phyloP scores from a whole-genome alignment of 2,329 filamentous ascomycete species.

The Clarireedia hainanense region DNA sequence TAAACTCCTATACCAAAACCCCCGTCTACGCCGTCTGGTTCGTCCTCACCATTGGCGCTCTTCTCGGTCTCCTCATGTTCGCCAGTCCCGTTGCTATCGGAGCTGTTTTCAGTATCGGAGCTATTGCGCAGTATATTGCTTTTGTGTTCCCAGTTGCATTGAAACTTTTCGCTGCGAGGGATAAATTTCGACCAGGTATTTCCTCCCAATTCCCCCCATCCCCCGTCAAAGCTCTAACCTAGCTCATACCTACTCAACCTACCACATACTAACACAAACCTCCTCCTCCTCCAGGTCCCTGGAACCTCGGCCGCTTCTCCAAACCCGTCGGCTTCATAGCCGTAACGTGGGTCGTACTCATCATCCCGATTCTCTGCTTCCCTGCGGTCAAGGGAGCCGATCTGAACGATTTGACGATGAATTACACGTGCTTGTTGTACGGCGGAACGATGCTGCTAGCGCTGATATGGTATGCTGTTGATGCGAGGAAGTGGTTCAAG shows the following conservation, averaged over 20 bases:
- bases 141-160: constrained; percentile 53
- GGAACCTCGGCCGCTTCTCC: constrained; percentile 56
- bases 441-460: constrained; percentile 54
- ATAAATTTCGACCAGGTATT: constrained; percentile 51
- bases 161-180: constrained; percentile 50
- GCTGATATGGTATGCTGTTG: constrained; percentile 54
- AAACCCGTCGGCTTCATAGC: constrained; percentile 49
- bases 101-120: constrained; percentile 63
- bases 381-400: constrained; percentile 49
- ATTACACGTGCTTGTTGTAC: constrained; percentile 62
- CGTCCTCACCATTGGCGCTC: constrained; percentile 51
- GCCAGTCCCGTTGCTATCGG: constrained; percentile 54
- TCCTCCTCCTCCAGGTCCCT: constrained; percentile 43
- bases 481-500: constrained; percentile 61
- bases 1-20: constrained; percentile 53
- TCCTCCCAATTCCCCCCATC: too few species aligned
- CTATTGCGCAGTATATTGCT: constrained; percentile 58
- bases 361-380: constrained; percentile 62
- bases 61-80: constrained; percentile 57
- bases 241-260: neutral
- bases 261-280: neutral
- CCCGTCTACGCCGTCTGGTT: constrained; percentile 66
- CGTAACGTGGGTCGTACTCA: constrained; percentile 52
- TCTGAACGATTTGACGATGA: constrained; percentile 48
- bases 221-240: neutral